Conservation (phyloP, 345 rosid species). For the Populus nigra region DNA sequence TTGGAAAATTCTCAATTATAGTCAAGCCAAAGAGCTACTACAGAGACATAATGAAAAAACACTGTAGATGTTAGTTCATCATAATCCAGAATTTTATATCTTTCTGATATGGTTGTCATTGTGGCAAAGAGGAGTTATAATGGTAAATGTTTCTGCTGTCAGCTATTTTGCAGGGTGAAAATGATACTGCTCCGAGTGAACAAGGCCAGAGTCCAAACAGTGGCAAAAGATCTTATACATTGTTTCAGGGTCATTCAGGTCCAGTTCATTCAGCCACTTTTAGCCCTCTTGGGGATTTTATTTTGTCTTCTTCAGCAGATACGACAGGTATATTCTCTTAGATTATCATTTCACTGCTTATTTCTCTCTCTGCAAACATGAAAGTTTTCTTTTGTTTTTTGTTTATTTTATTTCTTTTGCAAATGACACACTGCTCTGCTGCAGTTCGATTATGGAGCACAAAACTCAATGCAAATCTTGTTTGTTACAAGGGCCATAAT, state of each 20-base stretch:
- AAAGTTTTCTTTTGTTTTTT: neutral
- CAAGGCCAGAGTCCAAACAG: constrained; percentile 43
- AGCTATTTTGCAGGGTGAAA: constrained; percentile 78
- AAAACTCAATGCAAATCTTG: constrained; percentile 90
- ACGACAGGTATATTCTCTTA: constrained; percentile 56
- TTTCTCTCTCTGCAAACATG: neutral
- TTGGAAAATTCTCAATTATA: neutral
- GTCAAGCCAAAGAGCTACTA: neutral
- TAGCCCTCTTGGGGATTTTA: constrained; percentile 85
- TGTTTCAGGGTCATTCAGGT: constrained; percentile 88
- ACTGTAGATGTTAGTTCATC: neutral
- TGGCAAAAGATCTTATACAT: constrained; percentile 60
- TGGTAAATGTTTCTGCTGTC: constrained; percentile 30
- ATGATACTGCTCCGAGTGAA: constrained; percentile 50
- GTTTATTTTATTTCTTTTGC: neutral
- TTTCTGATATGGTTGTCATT: constrained; percentile 7
- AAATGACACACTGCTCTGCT: constrained; percentile 6
- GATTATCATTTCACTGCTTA: neutral
- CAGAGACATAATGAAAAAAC: neutral
- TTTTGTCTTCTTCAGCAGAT: constrained; percentile 92
- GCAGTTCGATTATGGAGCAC: constrained; percentile 97
- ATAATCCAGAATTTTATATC: neutral
- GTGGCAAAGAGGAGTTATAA: constrained; percentile 1
- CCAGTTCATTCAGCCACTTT: constrained; percentile 90
- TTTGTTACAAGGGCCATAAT: constrained; percentile 98